Evolutionary conservation across 257 asterid species (phyloP).

Genomic region (Cinchona pubescens): DNA sequence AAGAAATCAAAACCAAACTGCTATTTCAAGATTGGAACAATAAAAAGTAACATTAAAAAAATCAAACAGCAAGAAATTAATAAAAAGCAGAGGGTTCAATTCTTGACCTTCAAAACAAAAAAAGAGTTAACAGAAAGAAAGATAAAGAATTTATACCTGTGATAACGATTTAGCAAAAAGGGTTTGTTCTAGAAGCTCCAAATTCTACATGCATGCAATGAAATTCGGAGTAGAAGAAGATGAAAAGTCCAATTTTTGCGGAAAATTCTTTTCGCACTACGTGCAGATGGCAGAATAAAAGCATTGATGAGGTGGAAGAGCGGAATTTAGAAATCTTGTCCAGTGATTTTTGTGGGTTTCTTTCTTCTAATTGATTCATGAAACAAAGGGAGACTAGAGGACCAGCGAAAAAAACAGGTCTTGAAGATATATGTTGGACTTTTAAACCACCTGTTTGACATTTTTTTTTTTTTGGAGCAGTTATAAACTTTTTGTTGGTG

Average conservation of each 20-base stretch:
- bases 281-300: not conserved
- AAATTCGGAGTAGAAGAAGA: slow-evolving; percentile 8
- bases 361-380: slow-evolving; percentile 6
- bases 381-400: slow-evolving; percentile 34
- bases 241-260: slow-evolving; percentile 7
- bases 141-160: slow-evolving; percentile 5
- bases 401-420: slow-evolving; percentile 22
- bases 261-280: slow-evolving; percentile 26
- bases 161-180: not conserved
- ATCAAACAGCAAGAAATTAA: too few relatives aligned
- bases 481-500: too few relatives aligned
- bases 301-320: not conserved
- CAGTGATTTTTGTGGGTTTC: not conserved
- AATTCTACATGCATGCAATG: not conserved
- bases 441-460: slow-evolving; percentile 6
- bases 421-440: not conserved
- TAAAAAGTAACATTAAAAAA: not conserved
- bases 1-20: too few relatives aligned
- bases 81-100: too few relatives aligned
- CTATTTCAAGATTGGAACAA: not conserved
- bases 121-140: not conserved
- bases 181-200: not conserved
- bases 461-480: not conserved
- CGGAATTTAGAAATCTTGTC: not conserved
- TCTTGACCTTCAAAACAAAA: not conserved